Base-by-base conservation (phyloP, 305 asterid genomes). In the Solanum hybrid region DNA sequence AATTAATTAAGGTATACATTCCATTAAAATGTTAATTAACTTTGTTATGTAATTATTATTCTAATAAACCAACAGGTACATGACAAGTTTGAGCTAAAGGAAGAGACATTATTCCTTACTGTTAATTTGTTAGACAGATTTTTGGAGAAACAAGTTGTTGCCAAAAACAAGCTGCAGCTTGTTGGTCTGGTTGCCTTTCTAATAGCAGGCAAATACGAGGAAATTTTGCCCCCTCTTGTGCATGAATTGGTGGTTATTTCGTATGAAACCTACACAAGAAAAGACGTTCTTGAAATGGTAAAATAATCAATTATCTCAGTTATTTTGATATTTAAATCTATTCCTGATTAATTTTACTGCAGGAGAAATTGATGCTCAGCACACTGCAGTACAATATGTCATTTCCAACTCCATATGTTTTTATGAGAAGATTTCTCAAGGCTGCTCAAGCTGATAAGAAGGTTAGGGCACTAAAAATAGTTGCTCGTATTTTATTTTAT, bases 261-360 rank as follows among this genome's bases (percentile, higher is more conserved):
- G 12, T 98, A 94, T 93, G 94, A 90, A 88, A 97, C 98, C 86
- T 96, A 97, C 86, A 84, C 93, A 32, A 94, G 96, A 91, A 90
- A 91, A 77, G 96, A 97, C 90, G 93, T 96, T 5, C 94, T 97
- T 84, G 96, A 96, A 60, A 96, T 97, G 99, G 99, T 97, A 90
- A 5, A 46, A 46, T 13, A 34, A 80, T 80, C 32, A 79, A n/a
- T n/a, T n/a, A n/a, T 60, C 40, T 79, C 40, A 38, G 14, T 79
- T 79, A 24, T 26, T 40, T 87, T 4, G 11, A 34, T 0, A 5
- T 27, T 73, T 29, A 6, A 10, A 40, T 73, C 4, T n/a, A 29
- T 32, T 60, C 76, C 29, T 80, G 2, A 72, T 32, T 24, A 8
- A 40, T 26, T 40, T 38, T 87, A 72, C 42, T 86, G 46, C 91